Evolutionary conservation across 176 grass and related monocot genomes (phyloP).

Genomic region (Sorghum bicolor): Sorghum_bicolor_NCBIv3 NC_012871.2:57600501-57601000

Average conservation of each 20-base stretch:
- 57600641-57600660: slow-evolving; percentile 33
- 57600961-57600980: slow-evolving; percentile 40
- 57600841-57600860: not conserved
- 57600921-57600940: not conserved
- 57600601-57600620: slow-evolving; percentile 19
- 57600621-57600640: not conserved
- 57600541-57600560: slow-evolving; percentile 45
- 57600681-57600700: slow-evolving; percentile 19
- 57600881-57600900: not conserved
- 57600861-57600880: not conserved
- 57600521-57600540: not conserved
- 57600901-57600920: not conserved
- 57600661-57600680: slow-evolving; percentile 14
- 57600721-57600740: not conserved
- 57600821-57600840: not conserved
- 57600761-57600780: not conserved
- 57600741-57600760: not conserved
- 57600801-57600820: not conserved
- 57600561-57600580: slow-evolving; percentile 31
- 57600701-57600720: not conserved
- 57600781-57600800: not conserved
- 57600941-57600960: slow-evolving; percentile 12
- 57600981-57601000: not conserved
- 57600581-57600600: slow-evolving; percentile 13
- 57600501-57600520: not conserved